Base-by-base conservation (phyloP, 164 flowering plant genomes). In the Nelumbo lutea region DNA sequence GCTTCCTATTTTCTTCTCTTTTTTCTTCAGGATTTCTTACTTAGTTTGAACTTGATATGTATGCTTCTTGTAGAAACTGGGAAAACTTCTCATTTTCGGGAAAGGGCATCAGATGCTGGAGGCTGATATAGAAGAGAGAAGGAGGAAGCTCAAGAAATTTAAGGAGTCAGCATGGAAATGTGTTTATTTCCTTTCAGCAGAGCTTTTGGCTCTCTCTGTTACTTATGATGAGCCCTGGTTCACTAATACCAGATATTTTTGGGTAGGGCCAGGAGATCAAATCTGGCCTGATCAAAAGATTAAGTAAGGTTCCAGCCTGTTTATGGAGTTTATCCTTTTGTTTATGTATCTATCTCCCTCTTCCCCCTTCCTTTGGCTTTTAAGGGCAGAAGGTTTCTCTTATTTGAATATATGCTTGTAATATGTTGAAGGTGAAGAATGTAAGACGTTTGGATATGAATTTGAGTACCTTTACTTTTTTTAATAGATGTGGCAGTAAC, bases 131-230 rank as follows among this genome's bases (percentile, higher is more conserved):
- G 75, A 69, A 42, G 91, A 87, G 45, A 80, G 68, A 65, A 84
- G 63, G 72, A 89, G 83, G 80, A 90, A 78, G 80, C 80, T 93
- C 43, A 76, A 80, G 40, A 96, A 96, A 68, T 93, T 96, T 73
- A 93, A 96, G 76, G 99, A 96, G 67, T 96, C 99, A 14, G 96
- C 98, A 56, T 93, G 98, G 98, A 96, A 96, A 71, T 90, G 87
- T 70, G 59, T 91, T 59, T 96, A 92, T 78, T 96, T 14, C 79
- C 88, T 93, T 70, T 89, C 99, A 52, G 97, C 98, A 43, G 99
- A 96, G 76, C 2, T 87, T 67, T 72, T 96, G 6, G 98, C 87
- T 70, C 76, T 95, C 14, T 78, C 70, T 72, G 98, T 95, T 44
- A 89, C 96, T 14, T 87, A 88, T 74, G 63, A 87, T 68, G 99